A percentile compares a stretch with the other conserved stretches of the same genome.
phyloP scores from a whole-genome alignment of 192 early-diverging fungal genomes.

The Coemansia sp. region DNA sequence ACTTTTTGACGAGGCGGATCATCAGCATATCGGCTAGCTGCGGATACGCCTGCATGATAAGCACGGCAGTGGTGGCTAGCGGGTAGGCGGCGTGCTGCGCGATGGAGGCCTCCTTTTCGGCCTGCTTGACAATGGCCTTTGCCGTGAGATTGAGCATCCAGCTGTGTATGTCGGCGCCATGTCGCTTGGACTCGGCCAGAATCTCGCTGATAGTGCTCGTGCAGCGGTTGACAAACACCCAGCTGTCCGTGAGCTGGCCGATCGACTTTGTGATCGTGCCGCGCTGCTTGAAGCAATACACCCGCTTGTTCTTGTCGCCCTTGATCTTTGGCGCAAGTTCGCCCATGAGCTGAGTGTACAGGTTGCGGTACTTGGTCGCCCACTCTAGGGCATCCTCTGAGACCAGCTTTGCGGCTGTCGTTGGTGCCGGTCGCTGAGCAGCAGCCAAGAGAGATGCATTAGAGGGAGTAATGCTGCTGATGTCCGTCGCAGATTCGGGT shows the following conservation, averaged over 20 bases:
- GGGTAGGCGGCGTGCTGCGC: slow-evolving; percentile 38
- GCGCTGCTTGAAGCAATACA: slow-evolving; percentile 44
- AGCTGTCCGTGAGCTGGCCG: slow-evolving; percentile 53
- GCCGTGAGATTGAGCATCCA: slow-evolving; percentile 54
- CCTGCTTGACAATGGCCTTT: slow-evolving; percentile 49
- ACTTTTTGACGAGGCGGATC: slow-evolving; percentile 51
- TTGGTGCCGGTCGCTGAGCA: background rate
- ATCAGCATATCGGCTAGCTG: slow-evolving; percentile 37
- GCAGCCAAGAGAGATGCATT: background rate
- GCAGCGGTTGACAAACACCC: slow-evolving; percentile 31
- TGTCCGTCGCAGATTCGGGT: background rate
- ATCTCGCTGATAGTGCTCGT: slow-evolving; percentile 19
- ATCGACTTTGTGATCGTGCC: slow-evolving; percentile 36
- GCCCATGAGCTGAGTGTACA: slow-evolving; percentile 31
- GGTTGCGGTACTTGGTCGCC: slow-evolving; percentile 34
- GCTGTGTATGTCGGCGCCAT: slow-evolving; percentile 19
- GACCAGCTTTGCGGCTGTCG: background rate
- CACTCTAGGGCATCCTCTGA: slow-evolving; percentile 22
- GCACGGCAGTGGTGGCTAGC: slow-evolving; percentile 30
- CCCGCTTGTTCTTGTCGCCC: slow-evolving; percentile 7
- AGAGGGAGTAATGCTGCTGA: background rate
- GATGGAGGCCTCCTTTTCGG: slow-evolving; percentile 42
- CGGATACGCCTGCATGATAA: slow-evolving; percentile 30
- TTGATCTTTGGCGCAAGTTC: slow-evolving; percentile 19
- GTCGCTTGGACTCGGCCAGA: slow-evolving; percentile 9